Percentiles rank a stretch among this genome's conserved stretches.
Conservation (phyloP, 352 stramenopile species). For the Globisporangium megalacanthum region DNA sequence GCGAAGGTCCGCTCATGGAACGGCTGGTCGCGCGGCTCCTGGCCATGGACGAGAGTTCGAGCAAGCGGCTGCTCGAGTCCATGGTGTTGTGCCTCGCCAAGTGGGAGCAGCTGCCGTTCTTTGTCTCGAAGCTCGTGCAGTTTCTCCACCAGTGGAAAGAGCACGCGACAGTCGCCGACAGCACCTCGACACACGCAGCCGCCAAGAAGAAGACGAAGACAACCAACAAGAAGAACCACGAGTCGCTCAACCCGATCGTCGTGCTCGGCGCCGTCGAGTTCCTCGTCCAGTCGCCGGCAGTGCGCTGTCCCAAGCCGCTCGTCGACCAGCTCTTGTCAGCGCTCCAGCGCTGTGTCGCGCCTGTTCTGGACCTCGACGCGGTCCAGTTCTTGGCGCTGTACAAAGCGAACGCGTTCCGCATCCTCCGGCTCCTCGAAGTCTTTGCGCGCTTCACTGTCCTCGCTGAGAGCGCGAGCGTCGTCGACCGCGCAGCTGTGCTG, state of each 20-base stretch:
- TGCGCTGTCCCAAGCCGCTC: slow-evolving; percentile 43
- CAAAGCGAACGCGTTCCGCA: slow-evolving; percentile 46
- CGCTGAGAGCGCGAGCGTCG: slow-evolving; percentile 43
- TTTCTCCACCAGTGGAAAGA: slow-evolving; percentile 56
- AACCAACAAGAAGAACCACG: slow-evolving; percentile 36
- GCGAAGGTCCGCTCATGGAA: slow-evolving; percentile 51
- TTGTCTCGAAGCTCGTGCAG: slow-evolving; percentile 53
- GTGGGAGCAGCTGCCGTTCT: slow-evolving; percentile 66
- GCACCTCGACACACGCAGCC: too few species aligned
- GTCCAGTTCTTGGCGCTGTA: slow-evolving; percentile 37
- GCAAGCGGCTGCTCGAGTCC: slow-evolving; percentile 65
- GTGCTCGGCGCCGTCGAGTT: slow-evolving; percentile 62
- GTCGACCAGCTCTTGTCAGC: slow-evolving; percentile 37
- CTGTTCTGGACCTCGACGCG: slow-evolving; percentile 38
- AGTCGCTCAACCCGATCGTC: slow-evolving; percentile 45
- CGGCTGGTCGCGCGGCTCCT: slow-evolving; percentile 60
- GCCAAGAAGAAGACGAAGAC: slow-evolving; percentile 5
- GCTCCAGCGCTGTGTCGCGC: slow-evolving; percentile 34
- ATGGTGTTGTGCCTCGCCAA: slow-evolving; percentile 75
- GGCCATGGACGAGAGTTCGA: slow-evolving; percentile 66
- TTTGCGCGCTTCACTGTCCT: slow-evolving; percentile 61
- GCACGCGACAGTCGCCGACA: slow-evolving; percentile 21
- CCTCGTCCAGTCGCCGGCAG: slow-evolving; percentile 40
- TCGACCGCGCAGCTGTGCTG: slow-evolving; percentile 38
- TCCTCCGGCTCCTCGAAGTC: slow-evolving; percentile 65